These are phyloP conservation scores for Monosporozyma aerobia DNA, from an alignment of 805 yeast genomes.

Conservation along the genomic window DNA sequence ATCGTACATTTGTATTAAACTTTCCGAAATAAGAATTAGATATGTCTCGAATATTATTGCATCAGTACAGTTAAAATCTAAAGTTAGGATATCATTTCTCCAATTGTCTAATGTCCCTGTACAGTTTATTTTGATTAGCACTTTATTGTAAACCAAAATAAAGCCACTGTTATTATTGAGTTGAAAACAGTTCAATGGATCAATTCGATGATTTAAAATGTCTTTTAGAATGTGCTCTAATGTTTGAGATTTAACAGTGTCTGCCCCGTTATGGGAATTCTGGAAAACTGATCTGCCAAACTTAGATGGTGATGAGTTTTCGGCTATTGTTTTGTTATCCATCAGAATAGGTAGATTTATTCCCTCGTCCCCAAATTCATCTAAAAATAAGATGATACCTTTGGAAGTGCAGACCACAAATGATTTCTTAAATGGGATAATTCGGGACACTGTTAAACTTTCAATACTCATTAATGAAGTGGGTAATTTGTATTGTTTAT, in stretches of 20 bases:
- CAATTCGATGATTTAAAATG: slow-evolving; percentile 28
- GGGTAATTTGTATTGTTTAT: slow-evolving; percentile 52
- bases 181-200: slow-evolving; percentile 57
- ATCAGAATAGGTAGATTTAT: slow-evolving; percentile 51
- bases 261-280: slow-evolving; percentile 17
- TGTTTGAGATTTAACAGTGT: slow-evolving; percentile 23
- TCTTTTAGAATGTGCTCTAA: slow-evolving; percentile 17
- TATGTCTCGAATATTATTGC: slow-evolving; percentile 39
- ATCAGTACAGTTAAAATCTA: slow-evolving; percentile 34
- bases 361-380: slow-evolving; percentile 46
- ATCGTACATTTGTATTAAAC: slow-evolving; percentile 61
- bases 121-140: slow-evolving; percentile 57
- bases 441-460: slow-evolving; percentile 39
- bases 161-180: slow-evolving; percentile 45
- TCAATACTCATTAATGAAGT: slow-evolving; percentile 23
- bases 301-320: slow-evolving; percentile 12
- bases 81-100: slow-evolving; percentile 32
- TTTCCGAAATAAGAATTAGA: slow-evolving; percentile 50
- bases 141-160: slow-evolving; percentile 58
- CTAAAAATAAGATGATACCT: slow-evolving; percentile 52
- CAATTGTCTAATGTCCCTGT: slow-evolving; percentile 42
- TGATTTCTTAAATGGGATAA: slow-evolving; percentile 56
- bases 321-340: slow-evolving; percentile 7
- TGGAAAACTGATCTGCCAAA: slow-evolving; percentile 16
- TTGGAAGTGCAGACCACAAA: slow-evolving; percentile 57